phyloP scores from a whole-genome alignment of 306 rosid genomes.

The Prunus dulcis region DNA sequence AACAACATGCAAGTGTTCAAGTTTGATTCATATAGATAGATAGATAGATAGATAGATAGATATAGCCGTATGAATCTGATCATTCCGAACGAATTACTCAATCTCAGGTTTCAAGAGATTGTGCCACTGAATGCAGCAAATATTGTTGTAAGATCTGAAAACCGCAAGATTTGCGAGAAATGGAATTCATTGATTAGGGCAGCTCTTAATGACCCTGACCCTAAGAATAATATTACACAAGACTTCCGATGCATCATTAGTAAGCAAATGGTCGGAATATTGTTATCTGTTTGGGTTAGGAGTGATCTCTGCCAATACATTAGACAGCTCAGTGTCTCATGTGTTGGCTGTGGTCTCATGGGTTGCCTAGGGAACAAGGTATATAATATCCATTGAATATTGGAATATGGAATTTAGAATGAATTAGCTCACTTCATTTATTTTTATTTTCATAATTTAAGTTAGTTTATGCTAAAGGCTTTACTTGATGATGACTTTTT shows the following conservation, averaged over 20 bases:
- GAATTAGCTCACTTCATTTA: not conserved
- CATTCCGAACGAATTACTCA: not conserved
- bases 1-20: not conserved
- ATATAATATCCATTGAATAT: not conserved
- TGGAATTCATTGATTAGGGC: conserved; percentile 26
- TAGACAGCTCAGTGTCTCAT: conserved; percentile 54
- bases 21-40: not conserved
- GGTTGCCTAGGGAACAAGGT: conserved; percentile 71
- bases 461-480: not conserved
- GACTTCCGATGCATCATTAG: conserved; percentile 50
- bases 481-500: not conserved
- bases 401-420: not conserved
- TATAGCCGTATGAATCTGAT: not conserved
- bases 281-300: conserved; percentile 52
- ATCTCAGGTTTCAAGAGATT: conserved; percentile 19
- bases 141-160: conserved; percentile 2
- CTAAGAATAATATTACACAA: conserved; percentile 2
- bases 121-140: conserved; percentile 18
- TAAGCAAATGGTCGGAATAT: conserved; percentile 71
- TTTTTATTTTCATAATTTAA: not conserved
- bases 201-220: conserved; percentile 7
- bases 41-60: too few relatives aligned
- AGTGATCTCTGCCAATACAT: conserved; percentile 45
- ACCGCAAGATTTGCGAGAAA: conserved; percentile 3
- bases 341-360: conserved; percentile 64